Evolutionary conservation across 2,329 filamentous ascomycete species (phyloP).

Genomic region (Fonsecaea erecta): DNA sequence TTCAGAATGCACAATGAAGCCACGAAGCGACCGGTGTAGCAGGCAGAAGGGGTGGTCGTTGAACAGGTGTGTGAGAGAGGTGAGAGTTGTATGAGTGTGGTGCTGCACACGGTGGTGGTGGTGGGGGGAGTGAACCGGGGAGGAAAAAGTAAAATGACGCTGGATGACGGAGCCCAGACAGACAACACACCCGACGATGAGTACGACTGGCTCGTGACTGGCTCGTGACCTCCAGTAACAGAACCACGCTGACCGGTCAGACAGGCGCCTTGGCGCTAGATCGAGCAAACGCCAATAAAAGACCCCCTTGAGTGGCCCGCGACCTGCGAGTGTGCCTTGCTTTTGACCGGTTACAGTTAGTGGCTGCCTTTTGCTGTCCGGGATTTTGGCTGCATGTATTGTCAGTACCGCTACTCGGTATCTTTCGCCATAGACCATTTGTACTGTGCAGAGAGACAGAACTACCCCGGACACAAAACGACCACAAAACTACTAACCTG

Average conservation of each 20-base stretch:
- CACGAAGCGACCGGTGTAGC: not conserved
- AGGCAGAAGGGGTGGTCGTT: not conserved
- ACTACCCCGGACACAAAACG: too few species aligned
- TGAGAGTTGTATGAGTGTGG: not conserved
- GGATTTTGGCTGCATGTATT: not conserved
- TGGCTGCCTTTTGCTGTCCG: slow-evolving; percentile 11
- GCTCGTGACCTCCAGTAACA: not conserved
- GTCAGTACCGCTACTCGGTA: not conserved
- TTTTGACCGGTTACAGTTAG: not conserved
- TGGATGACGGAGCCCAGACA: not conserved
- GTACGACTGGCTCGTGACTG: not conserved
- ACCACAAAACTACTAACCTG: too few species aligned
- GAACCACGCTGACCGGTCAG: not conserved
- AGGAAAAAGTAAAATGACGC: not conserved
- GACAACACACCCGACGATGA: not conserved
- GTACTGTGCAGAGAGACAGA: too few species aligned
- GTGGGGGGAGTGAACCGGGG: not conserved
- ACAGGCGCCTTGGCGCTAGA: not conserved
- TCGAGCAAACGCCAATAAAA: not conserved
- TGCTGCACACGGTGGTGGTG: not conserved
- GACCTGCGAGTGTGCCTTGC: slow-evolving; percentile 13
- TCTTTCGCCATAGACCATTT: too few species aligned
- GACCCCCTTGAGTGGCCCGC: too few species aligned
- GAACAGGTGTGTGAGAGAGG: not conserved
- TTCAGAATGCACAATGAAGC: not conserved